Conservation (phyloP, 805 yeast genomes). For the Candida railenensis region DNA sequence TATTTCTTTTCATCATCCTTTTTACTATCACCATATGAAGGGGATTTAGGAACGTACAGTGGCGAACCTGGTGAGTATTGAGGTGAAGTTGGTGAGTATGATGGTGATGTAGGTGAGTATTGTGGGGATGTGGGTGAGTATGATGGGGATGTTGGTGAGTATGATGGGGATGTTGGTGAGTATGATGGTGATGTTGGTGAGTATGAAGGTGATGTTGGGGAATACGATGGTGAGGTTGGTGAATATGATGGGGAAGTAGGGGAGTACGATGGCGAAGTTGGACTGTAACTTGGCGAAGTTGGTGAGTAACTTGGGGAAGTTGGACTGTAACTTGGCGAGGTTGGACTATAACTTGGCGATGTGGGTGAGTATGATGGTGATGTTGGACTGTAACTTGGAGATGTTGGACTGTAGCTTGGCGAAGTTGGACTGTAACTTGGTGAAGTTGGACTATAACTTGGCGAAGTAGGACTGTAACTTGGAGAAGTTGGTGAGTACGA, state of each 20-base stretch:
- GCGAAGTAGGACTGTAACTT: conserved; percentile 74
- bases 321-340: conserved; percentile 50
- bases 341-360: conserved; percentile 62
- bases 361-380: conserved; percentile 81
- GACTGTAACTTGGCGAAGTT: conserved; percentile 46
- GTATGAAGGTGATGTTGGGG: conserved; percentile 40
- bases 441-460: conserved; percentile 74
- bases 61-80: conserved; percentile 45
- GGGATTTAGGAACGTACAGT: conserved; percentile 38
- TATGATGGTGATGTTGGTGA: conserved; percentile 43
- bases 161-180: conserved; percentile 48
- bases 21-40: conserved; percentile 16
- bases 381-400: conserved; percentile 73
- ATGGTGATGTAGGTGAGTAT: conserved; percentile 48
- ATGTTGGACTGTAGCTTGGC: conserved; percentile 63
- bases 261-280: conserved; percentile 41
- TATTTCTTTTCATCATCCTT: conserved; percentile 2
- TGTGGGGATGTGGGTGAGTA: conserved; percentile 45
- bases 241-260: conserved; percentile 50
- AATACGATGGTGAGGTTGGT: conserved; percentile 46
- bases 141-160: conserved; percentile 46
- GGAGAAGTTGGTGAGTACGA: conserved; percentile 71
- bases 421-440: conserved; percentile 61
- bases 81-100: conserved; percentile 47
- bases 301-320: conserved; percentile 46